Conservation (phyloP, 805 yeast genomes). For the Zygoascus tannicola region DNA sequence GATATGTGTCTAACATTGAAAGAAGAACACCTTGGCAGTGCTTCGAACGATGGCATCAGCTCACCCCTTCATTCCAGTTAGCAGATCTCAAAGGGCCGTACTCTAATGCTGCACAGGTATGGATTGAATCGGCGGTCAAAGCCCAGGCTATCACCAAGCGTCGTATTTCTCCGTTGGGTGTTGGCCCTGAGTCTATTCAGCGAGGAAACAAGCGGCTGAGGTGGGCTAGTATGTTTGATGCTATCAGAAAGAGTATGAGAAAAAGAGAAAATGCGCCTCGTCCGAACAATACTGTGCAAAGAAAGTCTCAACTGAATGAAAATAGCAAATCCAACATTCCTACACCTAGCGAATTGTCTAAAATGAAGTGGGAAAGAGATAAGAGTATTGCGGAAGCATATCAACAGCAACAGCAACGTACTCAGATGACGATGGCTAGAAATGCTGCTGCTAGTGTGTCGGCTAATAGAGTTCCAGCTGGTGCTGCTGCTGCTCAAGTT, state of each 20-base stretch:
- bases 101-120: conserved; percentile 74
- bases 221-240: conserved; percentile 97
- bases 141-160: conserved; percentile 83
- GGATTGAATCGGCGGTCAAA: conserved; percentile 87
- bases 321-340: conserved; percentile 37
- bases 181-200: conserved; percentile 86
- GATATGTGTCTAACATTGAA: conserved; percentile 80
- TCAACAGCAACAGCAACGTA: conserved; percentile 22
- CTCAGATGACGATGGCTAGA: conserved; percentile 7
- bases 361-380: conserved; percentile 69
- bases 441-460: neutral
- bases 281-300: conserved; percentile 38
- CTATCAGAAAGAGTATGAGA: conserved; percentile 79
- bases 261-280: conserved; percentile 73
- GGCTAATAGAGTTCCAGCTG: conserved; percentile 11
- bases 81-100: conserved; percentile 81
- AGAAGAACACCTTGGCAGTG: conserved; percentile 98
- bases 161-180: conserved; percentile 84
- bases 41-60: conserved; percentile 89
- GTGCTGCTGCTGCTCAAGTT: neutral
- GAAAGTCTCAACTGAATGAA: conserved; percentile 26
- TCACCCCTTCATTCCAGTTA: conserved; percentile 80
- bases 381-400: conserved; percentile 62
- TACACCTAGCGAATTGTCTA: conserved; percentile 77
- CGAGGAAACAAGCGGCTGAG: conserved; percentile 84